Conservation (phyloP, 306 rosid genomes). For the Prunus mongolica region DNA sequence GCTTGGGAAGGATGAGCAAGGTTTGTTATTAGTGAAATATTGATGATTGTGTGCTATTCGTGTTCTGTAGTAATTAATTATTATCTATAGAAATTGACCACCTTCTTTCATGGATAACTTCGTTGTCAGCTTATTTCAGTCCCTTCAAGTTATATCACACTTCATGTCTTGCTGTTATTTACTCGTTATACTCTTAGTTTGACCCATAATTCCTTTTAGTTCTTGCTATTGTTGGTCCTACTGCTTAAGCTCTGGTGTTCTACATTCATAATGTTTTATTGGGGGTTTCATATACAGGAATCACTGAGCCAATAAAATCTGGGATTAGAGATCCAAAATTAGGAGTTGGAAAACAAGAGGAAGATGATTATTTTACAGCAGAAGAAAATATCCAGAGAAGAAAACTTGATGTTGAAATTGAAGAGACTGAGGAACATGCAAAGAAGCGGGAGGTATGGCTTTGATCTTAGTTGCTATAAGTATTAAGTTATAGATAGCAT, state of each 20-base stretch:
- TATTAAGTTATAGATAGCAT: slow-evolving; percentile 37
- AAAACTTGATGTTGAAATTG: slow-evolving; percentile 86
- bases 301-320: slow-evolving; percentile 83
- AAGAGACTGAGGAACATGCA: slow-evolving; percentile 78
- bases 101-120: background rate
- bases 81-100: background rate
- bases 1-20: slow-evolving; percentile 97
- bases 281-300: slow-evolving; percentile 48
- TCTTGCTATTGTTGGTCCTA: background rate
- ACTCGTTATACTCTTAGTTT: background rate
- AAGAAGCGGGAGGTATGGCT: slow-evolving; percentile 90
- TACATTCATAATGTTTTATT: background rate
- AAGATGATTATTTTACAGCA: slow-evolving; percentile 93
- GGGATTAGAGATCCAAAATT: slow-evolving; percentile 92
- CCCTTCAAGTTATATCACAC: background rate
- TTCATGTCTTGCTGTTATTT: background rate
- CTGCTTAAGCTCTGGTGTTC: background rate
- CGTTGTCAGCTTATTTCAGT: background rate
- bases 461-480: slow-evolving; percentile 27
- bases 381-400: slow-evolving; percentile 87
- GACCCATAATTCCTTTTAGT: background rate
- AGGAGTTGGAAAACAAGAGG: slow-evolving; percentile 93
- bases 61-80: background rate
- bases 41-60: background rate
- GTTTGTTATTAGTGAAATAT: slow-evolving; percentile 30